These are phyloP conservation scores for Adansonia gregorii DNA, from an alignment of 441 rosid genomes.

Conservation along the genomic window DNA sequence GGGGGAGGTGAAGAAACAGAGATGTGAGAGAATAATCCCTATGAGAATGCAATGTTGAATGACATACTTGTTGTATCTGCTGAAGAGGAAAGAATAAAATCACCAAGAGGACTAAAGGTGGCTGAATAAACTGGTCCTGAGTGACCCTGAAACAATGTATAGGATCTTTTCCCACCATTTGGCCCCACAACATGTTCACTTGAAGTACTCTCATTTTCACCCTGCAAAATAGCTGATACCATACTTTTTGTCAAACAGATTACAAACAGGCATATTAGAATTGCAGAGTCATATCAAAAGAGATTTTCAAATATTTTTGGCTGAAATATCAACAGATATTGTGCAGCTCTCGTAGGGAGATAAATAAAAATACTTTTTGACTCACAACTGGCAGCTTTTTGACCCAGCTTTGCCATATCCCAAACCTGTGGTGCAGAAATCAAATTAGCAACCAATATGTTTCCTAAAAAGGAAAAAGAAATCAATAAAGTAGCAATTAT, in stretches of 20 bases:
- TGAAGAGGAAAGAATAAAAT: conserved; percentile 87
- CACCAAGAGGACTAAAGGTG: conserved; percentile 87
- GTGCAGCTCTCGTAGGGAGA: background rate
- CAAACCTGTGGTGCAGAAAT: conserved; percentile 61
- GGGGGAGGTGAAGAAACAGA: conserved; percentile 10
- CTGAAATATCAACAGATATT: background rate
- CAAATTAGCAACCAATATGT: conserved; percentile 34
- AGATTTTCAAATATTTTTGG: background rate
- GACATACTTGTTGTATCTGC: conserved; percentile 85
- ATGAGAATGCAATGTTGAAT: background rate
- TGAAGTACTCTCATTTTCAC: conserved; percentile 61
- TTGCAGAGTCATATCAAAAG: background rate
- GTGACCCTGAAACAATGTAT: conserved; percentile 81
- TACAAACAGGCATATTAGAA: background rate
- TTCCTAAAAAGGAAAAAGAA: conserved; percentile 15
- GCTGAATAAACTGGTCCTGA: conserved; percentile 96
- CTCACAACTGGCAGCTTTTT: conserved; percentile 68
- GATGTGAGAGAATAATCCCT: conserved; percentile 5
- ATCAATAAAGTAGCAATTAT: conserved; percentile 29
- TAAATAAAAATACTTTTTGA: conserved; percentile 14
- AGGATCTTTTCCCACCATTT: conserved; percentile 64
- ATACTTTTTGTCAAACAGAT: conserved; percentile 5
- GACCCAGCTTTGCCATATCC: conserved; percentile 98
- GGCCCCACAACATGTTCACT: conserved; percentile 53
- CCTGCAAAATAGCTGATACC: conserved; percentile 71